These are phyloP conservation scores for Trichomonas tenax DNA, from an alignment of 208 protist species.

Conservation along the genomic window DNA sequence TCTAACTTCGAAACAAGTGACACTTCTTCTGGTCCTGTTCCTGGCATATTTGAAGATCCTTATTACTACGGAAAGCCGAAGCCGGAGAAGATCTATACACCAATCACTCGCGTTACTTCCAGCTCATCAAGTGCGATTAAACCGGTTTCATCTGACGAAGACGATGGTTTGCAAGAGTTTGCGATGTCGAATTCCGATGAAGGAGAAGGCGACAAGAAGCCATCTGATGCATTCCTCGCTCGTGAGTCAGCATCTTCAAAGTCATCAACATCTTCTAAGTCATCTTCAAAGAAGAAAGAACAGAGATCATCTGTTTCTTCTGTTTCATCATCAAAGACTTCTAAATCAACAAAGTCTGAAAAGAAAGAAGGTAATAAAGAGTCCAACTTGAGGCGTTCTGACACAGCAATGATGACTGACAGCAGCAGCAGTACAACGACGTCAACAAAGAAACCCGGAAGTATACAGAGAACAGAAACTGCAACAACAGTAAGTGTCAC, in stretches of 20 bases:
- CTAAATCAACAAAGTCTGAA: neutral
- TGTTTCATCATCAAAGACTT: neutral
- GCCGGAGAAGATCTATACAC: neutral
- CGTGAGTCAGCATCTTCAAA: neutral
- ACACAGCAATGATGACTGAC: neutral
- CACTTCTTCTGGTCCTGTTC: neutral
- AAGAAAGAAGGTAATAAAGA: neutral
- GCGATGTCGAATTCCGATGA: neutral
- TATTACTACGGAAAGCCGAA: neutral
- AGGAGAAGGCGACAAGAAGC: neutral
- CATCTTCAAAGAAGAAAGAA: neutral
- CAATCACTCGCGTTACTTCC: neutral
- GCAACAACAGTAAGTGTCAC: neutral
- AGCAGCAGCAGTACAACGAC: neutral
- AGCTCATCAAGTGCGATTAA: neutral
- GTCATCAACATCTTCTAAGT: neutral
- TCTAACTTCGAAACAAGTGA: neutral
- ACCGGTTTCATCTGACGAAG: neutral
- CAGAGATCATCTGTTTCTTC: neutral
- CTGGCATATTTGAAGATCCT: neutral
- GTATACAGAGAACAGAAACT: neutral
- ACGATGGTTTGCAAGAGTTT: neutral
- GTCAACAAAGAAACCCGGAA: neutral
- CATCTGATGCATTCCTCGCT: neutral
- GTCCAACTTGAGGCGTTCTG: neutral